phyloP scores from a whole-genome alignment of 1,284 basidiomycete species.

The Heterobasidion parviporum region DNA sequence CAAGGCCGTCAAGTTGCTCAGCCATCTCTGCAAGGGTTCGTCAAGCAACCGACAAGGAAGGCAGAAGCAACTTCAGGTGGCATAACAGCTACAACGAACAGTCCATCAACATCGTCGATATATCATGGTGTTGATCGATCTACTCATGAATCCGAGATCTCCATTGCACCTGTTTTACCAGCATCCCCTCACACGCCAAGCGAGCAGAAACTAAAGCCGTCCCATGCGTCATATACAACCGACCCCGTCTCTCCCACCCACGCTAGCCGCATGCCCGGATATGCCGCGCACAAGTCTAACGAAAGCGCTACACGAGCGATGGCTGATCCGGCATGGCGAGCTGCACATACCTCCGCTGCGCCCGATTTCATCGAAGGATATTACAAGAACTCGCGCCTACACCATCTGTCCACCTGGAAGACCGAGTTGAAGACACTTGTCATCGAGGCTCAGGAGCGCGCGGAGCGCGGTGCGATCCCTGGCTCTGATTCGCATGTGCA shows the following conservation, averaged over 20 bases:
- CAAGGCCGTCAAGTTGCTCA: slow-evolving; percentile 40
- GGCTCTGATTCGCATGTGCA: slow-evolving; percentile 5
- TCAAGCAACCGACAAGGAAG: slow-evolving; percentile 8
- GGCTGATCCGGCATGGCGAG: slow-evolving; percentile 78
- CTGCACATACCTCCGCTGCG: slow-evolving; percentile 79
- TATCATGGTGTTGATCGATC: too few species aligned
- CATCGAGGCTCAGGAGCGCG: slow-evolving; percentile 66
- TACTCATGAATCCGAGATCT: too few species aligned
- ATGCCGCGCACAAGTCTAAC: slow-evolving; percentile 62
- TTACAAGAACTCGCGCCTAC: slow-evolving; percentile 88
- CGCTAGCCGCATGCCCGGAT: slow-evolving; percentile 41
- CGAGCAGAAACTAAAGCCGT: neutral
- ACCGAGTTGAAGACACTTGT: slow-evolving; percentile 81
- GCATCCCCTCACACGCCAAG: neutral
- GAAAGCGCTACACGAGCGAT: slow-evolving; percentile 67
- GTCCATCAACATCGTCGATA: too few species aligned
- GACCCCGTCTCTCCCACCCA: slow-evolving; percentile 33
- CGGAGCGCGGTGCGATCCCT: slow-evolving; percentile 35
- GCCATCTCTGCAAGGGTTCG: slow-evolving; percentile 21
- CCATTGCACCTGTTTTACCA: neutral
- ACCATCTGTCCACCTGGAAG: slow-evolving; percentile 92
- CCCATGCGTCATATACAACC: slow-evolving; percentile 27
- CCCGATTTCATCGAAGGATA: slow-evolving; percentile 85
- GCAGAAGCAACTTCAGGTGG: neutral
- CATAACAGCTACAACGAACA: too few species aligned